Evolutionary conservation across 2,329 filamentous ascomycete genomes (phyloP).

Genomic region (Colletotrichum camelliae): DNA sequence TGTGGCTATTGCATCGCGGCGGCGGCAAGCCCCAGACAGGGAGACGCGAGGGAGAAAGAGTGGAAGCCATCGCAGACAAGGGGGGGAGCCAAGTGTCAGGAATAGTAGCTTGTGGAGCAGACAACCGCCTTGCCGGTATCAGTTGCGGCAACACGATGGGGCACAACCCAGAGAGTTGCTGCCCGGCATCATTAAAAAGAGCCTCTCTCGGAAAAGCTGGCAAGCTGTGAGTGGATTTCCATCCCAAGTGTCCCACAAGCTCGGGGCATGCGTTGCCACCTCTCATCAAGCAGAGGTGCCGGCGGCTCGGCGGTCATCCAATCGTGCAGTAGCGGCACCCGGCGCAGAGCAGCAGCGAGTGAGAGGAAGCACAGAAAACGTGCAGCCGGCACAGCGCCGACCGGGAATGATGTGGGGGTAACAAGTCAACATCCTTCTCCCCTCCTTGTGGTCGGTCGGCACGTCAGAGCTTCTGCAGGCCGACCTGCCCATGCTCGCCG

Average conservation of each 20-base stretch:
- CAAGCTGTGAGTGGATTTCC: neutral
- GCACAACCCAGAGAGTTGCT: neutral
- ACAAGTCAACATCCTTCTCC: neutral
- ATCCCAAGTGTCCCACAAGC: neutral
- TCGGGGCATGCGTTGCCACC: neutral
- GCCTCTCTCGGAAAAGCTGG: neutral
- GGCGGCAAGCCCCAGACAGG: neutral
- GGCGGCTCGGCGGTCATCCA: neutral
- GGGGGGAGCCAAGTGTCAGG: neutral
- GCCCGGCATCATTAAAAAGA: neutral
- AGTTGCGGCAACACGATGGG: neutral
- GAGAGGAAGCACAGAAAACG: neutral
- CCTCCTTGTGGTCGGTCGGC: neutral
- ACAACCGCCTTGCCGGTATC: neutral
- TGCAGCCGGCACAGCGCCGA: constrained; percentile 8
- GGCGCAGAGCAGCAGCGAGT: neutral
- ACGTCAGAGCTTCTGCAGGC: neutral
- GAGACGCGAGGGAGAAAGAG: neutral
- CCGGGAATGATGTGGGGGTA: neutral
- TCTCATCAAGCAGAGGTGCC: neutral
- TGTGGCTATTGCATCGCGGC: neutral
- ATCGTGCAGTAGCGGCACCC: neutral
- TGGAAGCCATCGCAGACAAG: neutral
- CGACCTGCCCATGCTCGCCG: neutral
- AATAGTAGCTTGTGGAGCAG: neutral